Base-by-base conservation (phyloP, 257 asterid genomes). In the Gynochthodes officinalis region DNA sequence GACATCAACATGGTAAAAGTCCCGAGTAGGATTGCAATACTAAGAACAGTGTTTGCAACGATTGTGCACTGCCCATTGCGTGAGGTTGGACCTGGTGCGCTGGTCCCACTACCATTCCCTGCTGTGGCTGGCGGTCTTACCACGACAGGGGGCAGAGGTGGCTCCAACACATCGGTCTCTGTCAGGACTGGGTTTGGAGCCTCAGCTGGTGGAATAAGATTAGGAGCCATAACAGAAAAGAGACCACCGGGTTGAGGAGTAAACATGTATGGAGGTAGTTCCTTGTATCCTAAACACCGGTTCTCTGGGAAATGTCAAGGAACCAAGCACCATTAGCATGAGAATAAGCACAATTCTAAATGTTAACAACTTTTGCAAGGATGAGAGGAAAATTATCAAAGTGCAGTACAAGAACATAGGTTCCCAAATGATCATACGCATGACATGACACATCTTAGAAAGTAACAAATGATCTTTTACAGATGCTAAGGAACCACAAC, bases 61-160 rank as follows among this genome's bases (percentile, higher is more conserved):
- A 81, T 67, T 11, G 75, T 8, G 53, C 87, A 70, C 78, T 86
- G 93, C 69, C 90, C 95, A 19, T 73, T 89, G 70, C 75, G 82
- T 42, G 87, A 60, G 33, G 83, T 65, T 2, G 91, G 89, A 1
- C 79, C 79, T 1, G 81, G 80, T 10, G 89, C 80, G 10, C 77
- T 54, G n/a, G 84, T 39, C 46, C 81, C 82, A 57, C 72, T 80
- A 65, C 73, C 82, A 35, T 64, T 15, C 27, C 40, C 30, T 1
- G 68, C 23, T 0, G 46, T 42, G 52, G 76, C 0, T 0, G 87
- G 87, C 23, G 83, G 69, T 70, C 80, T 79, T 64, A 32, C 72
- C 39, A 54, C 53, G 27, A 88, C 93, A 2, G 91, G 77, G 2
- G 99, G 96, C 39, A 95, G 84, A 75, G 97, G 96, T 71, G 97